Evolutionary conservation across 768 basidiomycete species (phyloP).

Genomic region (Kwoniella sp.): DNA sequence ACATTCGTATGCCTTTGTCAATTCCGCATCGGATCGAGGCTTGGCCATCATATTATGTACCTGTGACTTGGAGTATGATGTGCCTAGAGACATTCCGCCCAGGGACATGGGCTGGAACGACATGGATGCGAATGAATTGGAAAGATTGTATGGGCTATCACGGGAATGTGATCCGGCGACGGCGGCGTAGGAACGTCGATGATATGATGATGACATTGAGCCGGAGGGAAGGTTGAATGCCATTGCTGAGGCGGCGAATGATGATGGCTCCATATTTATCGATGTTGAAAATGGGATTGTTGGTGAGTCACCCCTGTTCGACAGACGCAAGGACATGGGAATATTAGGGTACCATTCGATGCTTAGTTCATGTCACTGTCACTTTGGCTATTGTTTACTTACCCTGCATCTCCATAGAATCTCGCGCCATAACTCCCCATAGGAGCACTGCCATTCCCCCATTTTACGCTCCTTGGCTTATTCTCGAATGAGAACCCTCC

Average conservation of each 20-base stretch:
- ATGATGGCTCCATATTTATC: conserved; percentile 48
- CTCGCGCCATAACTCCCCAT: conserved; percentile 48
- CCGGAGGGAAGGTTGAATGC: conserved; percentile 43
- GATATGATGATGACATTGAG: conserved; percentile 42
- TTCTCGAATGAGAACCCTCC: conserved; percentile 46
- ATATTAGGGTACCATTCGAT: conserved; percentile 1
- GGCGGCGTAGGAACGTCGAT: conserved; percentile 46
- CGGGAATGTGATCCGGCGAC: conserved; percentile 27
- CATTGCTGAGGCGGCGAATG: conserved; percentile 36
- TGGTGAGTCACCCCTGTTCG: conserved; percentile 39
- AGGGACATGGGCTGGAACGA: conserved; percentile 45
- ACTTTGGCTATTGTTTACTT: conserved; percentile 18
- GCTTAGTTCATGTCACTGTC: not conserved
- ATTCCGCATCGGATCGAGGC: conserved; percentile 45
- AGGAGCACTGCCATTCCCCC: conserved; percentile 29
- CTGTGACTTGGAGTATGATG: conserved; percentile 43
- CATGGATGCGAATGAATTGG: conserved; percentile 44
- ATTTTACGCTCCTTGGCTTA: conserved; percentile 29
- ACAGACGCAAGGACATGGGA: not conserved
- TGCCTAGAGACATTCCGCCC: conserved; percentile 37
- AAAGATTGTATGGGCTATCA: conserved; percentile 25
- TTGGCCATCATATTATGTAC: conserved; percentile 37
- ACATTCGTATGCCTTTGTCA: conserved; percentile 48
- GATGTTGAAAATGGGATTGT: conserved; percentile 41
- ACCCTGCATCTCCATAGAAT: conserved; percentile 48